A percentile compares a stretch with the other conserved stretches of the same genome.
These are phyloP conservation scores for Pascua guehoae DNA, from an alignment of 1,284 basidiomycete genomes.

Conservation along the genomic window DNA sequence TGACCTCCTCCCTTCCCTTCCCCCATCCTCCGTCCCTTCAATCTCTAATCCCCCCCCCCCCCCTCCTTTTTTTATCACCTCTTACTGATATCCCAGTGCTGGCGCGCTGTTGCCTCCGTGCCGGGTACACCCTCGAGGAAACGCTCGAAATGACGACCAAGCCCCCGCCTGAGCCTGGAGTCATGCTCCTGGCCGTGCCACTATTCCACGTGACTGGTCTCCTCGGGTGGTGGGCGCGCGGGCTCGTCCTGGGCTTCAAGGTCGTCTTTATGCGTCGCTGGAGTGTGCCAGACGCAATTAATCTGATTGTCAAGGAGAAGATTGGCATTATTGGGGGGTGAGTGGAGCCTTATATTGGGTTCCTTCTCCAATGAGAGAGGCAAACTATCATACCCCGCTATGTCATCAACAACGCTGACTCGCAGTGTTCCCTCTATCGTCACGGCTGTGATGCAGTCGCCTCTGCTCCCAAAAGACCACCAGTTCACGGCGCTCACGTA, in stretches of 20 bases:
- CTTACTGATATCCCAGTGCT: too few species aligned
- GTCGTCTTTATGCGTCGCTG: slow-evolving; percentile 37
- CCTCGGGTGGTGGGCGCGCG: slow-evolving; percentile 38
- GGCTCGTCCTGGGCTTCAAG: slow-evolving; percentile 47
- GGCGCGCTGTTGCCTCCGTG: too few species aligned
- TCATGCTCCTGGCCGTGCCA: slow-evolving; percentile 34
- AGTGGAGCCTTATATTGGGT: too few species aligned
- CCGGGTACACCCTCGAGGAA: not conserved
- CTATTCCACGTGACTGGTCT: slow-evolving; percentile 45
- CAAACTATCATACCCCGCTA: too few species aligned
- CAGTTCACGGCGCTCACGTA: slow-evolving; percentile 39
- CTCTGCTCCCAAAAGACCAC: slow-evolving; percentile 19
- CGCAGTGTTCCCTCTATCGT: slow-evolving; percentile 39
- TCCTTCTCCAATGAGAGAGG: too few species aligned
- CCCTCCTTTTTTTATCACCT: slow-evolving; percentile 15
- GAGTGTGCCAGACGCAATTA: slow-evolving; percentile 31
- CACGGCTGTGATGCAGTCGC: slow-evolving; percentile 30
- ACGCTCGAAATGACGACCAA: slow-evolving; percentile 11
- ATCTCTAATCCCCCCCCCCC: too few species aligned
- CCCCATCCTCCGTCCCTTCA: too few species aligned
- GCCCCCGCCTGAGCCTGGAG: slow-evolving; percentile 5
- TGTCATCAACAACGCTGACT: not conserved
- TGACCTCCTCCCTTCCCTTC: too few species aligned
- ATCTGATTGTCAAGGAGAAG: slow-evolving; percentile 29
- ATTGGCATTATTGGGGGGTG: slow-evolving; percentile 38